A percentile compares a stretch with the other conserved stretches of the same genome.
phyloP scores from a whole-genome alignment of 208 protist species.

The Plasmodiophora brassicae region DNA sequence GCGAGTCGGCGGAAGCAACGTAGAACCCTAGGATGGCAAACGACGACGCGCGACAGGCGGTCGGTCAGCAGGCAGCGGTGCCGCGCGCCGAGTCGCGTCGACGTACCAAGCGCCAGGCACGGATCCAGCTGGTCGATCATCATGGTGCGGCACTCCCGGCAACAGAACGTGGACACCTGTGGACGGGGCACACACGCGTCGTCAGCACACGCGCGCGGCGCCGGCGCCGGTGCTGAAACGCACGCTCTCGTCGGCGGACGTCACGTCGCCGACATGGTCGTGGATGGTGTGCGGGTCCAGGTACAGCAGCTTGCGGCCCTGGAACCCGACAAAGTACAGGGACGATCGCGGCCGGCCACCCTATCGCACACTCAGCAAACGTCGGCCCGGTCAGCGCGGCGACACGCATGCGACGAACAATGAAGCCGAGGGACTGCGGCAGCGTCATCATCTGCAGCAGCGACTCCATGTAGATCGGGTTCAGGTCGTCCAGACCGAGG shows the following conservation, averaged over 20 bases:
- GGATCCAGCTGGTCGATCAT: conserved; percentile 31
- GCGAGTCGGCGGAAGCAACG: too few relatives aligned
- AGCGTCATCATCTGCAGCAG: neutral
- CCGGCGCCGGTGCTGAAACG: neutral
- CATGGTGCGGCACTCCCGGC: neutral
- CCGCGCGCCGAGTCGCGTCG: too few relatives aligned
- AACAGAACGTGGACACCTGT: conserved; percentile 31
- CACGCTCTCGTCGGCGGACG: neutral
- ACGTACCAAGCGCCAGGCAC: conserved; percentile 37
- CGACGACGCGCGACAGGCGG: too few relatives aligned
- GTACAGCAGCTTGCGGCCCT: conserved; percentile 13
- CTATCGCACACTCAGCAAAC: too few relatives aligned
- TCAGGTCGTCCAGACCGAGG: conserved; percentile 21
- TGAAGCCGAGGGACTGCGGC: conserved; percentile 21
- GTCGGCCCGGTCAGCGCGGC: too few relatives aligned
- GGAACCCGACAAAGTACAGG: conserved; percentile 33
- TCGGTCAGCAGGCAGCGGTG: too few relatives aligned
- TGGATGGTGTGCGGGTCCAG: conserved; percentile 45
- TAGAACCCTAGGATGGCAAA: too few relatives aligned
- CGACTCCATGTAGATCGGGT: neutral
- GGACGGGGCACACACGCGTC: neutral
- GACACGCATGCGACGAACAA: too few relatives aligned
- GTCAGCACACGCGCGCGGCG: neutral
- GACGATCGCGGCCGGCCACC: conserved; percentile 39
- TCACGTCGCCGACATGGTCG: neutral